Evolutionary conservation across 2,329 filamentous ascomycete species (phyloP), one percentile per base, ranked within the genome.

Genomic region (Ramichloridium luteum): DNA sequence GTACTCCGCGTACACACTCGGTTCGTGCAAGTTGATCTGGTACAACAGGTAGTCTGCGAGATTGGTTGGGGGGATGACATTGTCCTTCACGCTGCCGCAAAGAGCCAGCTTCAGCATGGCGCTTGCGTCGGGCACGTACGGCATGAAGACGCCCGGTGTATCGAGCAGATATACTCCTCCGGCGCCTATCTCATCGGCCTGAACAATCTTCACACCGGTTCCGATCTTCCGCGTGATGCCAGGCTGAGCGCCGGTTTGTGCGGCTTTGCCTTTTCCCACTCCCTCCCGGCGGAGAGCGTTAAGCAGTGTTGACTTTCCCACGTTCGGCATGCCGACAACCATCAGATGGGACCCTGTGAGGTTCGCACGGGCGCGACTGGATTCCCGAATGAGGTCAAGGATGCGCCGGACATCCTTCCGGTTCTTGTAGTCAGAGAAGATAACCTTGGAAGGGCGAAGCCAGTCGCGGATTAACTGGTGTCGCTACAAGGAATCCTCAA

Each of bases 281-380:
- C 84, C 83, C 12, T 68, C 64, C 25, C 67, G 70, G 13, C 90
- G 77, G 29, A 96, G 68, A 11, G 77, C 72, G 56, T 98, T 98
- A 25, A 98, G 72, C n/a, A 98, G 66, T 1, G 86, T 85, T 28
- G 83, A 93, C 60, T 98, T 98, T 20, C 90, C 90, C 0, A 93
- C 83, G 53, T 98, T 98, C 20, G 90, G 90, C 86, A 98, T 94
- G 34, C 90, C 90, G 10, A 96, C 86, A 1, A 96, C 73, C 55
- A 98, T 71, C 35, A 85, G 72, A 29, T 85, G 74, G 45, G 84
- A 70, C n/a, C 85, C 86, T 5, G 81, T 77, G n/a, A 96, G 60
- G 13, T 71, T 72, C 45, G 74, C 64, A 16, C 57, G 54, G 15
- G 58, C 51, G n/a, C 49, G 41, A 14, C 69, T 68, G 39, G 70